Evolutionary conservation across 140 eudicot species (phyloP).

Genomic region (Bidens hawaiensis): DNA sequence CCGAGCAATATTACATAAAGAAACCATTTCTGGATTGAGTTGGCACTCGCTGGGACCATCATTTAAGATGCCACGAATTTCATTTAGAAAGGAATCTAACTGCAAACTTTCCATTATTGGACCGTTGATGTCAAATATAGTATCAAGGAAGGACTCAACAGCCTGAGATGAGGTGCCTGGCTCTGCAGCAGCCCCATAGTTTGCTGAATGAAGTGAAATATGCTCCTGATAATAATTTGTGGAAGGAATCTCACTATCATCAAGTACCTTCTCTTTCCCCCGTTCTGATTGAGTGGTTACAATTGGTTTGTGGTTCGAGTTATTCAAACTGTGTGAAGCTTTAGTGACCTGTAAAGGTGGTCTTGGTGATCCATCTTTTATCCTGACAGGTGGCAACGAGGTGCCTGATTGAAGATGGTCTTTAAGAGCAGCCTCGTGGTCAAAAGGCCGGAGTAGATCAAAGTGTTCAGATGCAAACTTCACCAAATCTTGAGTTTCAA

Average conservation of each 20-base stretch:
- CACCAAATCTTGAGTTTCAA: conserved; percentile 21
- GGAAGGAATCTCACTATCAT: conserved; percentile 10
- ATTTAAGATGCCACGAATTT: neutral
- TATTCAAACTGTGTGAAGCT: neutral
- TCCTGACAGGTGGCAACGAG: conserved; percentile 3
- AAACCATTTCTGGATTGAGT: conserved; percentile 3
- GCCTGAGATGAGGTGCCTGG: conserved; percentile 14
- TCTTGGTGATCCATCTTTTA: neutral
- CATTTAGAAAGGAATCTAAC: neutral
- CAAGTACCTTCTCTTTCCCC: conserved; percentile 19
- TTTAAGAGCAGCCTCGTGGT: conserved; percentile 24
- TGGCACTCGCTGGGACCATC: conserved; percentile 16
- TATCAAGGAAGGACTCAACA: neutral
- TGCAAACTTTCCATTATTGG: neutral
- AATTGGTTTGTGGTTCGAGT: conserved; percentile 2
- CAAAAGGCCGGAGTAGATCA: conserved; percentile 8
- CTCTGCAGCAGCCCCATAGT: conserved; percentile 6
- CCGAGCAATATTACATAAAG: conserved; percentile 7
- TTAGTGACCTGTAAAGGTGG: conserved; percentile 5
- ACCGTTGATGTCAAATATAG: neutral
- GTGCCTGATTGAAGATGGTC: conserved; percentile 7
- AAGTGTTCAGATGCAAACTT: conserved; percentile 35
- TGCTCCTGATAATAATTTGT: neutral
- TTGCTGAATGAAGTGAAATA: neutral
- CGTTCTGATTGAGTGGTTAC: conserved; percentile 23